phyloP scores from a whole-genome alignment of 208 protist genomes.

The Crithidia sp. region DNA sequence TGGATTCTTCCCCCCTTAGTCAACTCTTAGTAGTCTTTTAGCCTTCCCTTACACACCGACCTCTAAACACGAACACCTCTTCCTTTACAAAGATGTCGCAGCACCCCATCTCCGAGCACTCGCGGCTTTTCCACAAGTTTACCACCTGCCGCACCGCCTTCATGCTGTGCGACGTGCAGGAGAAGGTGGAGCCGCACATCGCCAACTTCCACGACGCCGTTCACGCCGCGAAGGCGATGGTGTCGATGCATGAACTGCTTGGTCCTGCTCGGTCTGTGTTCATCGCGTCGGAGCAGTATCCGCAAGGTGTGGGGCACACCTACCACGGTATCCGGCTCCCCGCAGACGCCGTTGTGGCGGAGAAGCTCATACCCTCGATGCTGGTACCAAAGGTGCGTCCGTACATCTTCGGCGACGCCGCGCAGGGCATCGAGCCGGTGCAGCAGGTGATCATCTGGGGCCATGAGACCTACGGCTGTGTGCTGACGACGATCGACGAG shows the following conservation, averaged over 20 bases:
- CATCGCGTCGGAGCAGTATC: slow-evolving; percentile 59
- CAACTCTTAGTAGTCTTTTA: too few relatives aligned
- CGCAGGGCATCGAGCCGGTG: slow-evolving; percentile 43
- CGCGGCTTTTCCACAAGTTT: slow-evolving; percentile 34
- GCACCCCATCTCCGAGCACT: slow-evolving; percentile 28
- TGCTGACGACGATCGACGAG: slow-evolving; percentile 66
- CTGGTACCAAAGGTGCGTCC: slow-evolving; percentile 39
- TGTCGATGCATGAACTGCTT: slow-evolving; percentile 36
- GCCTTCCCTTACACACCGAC: too few relatives aligned
- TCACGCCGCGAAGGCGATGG: slow-evolving; percentile 54
- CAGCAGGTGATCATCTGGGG: slow-evolving; percentile 79
- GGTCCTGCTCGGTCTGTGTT: slow-evolving; percentile 43
- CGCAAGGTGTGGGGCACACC: slow-evolving; percentile 40
- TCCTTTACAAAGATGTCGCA: slow-evolving; percentile 4
- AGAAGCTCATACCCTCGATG: slow-evolving; percentile 64
- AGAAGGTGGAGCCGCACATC: slow-evolving; percentile 41
- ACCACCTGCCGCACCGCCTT: slow-evolving; percentile 62
- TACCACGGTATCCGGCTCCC: slow-evolving; percentile 50
- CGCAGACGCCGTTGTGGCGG: slow-evolving; percentile 30
- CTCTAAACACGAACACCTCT: too few relatives aligned
- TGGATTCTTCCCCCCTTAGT: too few relatives aligned
- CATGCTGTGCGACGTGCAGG: slow-evolving; percentile 75
- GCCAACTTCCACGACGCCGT: slow-evolving; percentile 50
- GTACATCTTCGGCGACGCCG: slow-evolving; percentile 40
- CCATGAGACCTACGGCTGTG: slow-evolving; percentile 74